Evolutionary conservation across 306 rosid species (phyloP).

Genomic region (Rosa rugosa): DNA sequence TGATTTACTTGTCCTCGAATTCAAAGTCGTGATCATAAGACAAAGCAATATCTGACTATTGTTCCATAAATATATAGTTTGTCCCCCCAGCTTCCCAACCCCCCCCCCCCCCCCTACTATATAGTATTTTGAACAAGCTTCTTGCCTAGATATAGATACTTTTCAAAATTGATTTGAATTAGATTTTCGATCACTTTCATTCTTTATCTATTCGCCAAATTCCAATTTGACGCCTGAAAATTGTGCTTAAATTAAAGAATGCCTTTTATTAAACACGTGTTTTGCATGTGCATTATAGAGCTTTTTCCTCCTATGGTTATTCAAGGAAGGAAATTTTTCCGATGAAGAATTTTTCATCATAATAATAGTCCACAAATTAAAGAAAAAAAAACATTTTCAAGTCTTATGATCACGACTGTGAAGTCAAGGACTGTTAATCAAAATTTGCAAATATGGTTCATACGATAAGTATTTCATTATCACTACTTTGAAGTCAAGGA

Average conservation of each 20-base stretch:
- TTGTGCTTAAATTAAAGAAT: neutral
- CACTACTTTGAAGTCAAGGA: no score
- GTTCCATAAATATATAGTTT: neutral
- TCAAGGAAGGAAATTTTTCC: no score
- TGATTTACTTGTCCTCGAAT: neutral
- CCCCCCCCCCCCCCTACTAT: neutral
- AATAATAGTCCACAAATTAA: no score
- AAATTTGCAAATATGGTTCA: no score
- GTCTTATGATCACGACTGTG: no score
- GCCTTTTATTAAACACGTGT: no score
- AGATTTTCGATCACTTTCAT: neutral
- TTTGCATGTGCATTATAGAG: no score
- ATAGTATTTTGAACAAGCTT: neutral
- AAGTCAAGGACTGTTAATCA: no score
- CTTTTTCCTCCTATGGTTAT: no score
- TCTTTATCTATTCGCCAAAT: neutral
- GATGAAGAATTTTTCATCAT: no score
- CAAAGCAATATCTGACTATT: slow-evolving; percentile 1
- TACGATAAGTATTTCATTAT: no score
- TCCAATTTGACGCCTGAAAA: neutral
- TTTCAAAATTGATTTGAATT: neutral
- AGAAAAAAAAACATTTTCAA: no score
- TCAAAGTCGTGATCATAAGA: slow-evolving; percentile 5
- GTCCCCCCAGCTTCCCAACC: slow-evolving; percentile 16
- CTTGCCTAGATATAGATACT: neutral